A percentile compares a stretch with the other conserved stretches of the same genome.
phyloP scores from a whole-genome alignment of 495 filamentous ascomycete genomes.

The Chaetomium cochliodes region DNA sequence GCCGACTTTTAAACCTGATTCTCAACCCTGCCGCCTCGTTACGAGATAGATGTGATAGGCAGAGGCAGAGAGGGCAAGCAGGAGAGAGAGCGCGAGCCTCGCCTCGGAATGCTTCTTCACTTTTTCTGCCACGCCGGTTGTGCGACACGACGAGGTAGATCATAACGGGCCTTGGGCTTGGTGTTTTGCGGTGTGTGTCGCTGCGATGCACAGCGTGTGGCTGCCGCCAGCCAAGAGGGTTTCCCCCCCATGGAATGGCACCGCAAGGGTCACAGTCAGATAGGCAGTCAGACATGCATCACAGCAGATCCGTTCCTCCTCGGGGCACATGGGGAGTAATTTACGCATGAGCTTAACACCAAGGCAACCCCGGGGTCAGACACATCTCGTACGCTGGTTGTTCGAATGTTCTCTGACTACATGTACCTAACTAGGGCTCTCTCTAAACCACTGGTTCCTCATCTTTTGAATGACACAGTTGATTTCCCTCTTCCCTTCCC shows the following conservation, averaged over 20 bases:
- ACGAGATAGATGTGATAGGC: slow-evolving; percentile 7
- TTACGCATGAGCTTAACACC: background rate
- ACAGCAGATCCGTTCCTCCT: slow-evolving; percentile 3
- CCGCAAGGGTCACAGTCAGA: slow-evolving; percentile 17
- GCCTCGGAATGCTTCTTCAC: background rate
- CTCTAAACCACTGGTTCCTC: background rate
- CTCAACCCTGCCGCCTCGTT: slow-evolving; percentile 6
- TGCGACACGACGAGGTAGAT: slow-evolving; percentile 21
- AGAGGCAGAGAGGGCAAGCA: too few species aligned
- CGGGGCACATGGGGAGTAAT: background rate
- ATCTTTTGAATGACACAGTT: background rate
- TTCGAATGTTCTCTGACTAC: slow-evolving; percentile 4
- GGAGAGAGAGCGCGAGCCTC: background rate
- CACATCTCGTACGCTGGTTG: background rate
- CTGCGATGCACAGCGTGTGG: slow-evolving; percentile 4
- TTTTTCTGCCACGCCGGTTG: slow-evolving; percentile 18
- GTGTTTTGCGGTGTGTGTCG: slow-evolving; percentile 15
- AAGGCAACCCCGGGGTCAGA: background rate
- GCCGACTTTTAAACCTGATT: slow-evolving; percentile 19
- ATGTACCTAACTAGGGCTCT: too few species aligned
- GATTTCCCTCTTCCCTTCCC: background rate
- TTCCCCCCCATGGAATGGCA: slow-evolving; percentile 12
- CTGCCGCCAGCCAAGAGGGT: slow-evolving; percentile 6
- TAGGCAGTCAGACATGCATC: slow-evolving; percentile 16
- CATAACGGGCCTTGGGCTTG: background rate